These are phyloP conservation scores for Magnaporthiopsis incrustans DNA, from an alignment of 2,329 filamentous ascomycete genomes.

Conservation along the genomic window DNA sequence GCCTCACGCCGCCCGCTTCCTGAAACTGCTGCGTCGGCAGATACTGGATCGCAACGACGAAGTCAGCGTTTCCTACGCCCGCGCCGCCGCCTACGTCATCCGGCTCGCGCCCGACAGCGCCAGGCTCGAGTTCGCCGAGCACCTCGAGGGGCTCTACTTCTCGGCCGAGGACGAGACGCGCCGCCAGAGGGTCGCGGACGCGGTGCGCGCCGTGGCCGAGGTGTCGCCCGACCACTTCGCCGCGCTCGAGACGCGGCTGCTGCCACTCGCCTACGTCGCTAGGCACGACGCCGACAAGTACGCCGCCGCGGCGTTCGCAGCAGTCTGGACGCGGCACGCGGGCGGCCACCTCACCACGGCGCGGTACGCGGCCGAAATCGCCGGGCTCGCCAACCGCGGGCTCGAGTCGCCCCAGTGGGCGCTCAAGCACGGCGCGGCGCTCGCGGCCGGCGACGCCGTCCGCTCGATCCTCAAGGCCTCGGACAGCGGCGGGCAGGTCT, in stretches of 20 bases:
- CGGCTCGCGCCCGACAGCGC: slow-evolving; percentile 43
- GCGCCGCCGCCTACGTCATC: slow-evolving; percentile 77
- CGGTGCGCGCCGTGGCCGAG: slow-evolving; percentile 76
- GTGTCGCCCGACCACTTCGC: slow-evolving; percentile 84
- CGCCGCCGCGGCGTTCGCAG: slow-evolving; percentile 69
- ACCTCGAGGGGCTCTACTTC: slow-evolving; percentile 67
- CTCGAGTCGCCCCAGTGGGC: slow-evolving; percentile 81
- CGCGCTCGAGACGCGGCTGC: slow-evolving; percentile 60
- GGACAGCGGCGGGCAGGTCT: slow-evolving; percentile 50
- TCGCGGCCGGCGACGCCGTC: slow-evolving; percentile 62
- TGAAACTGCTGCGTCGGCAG: slow-evolving; percentile 71
- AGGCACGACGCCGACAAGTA: slow-evolving; percentile 80
- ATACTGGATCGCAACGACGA: slow-evolving; percentile 90
- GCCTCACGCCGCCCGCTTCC: slow-evolving; percentile 66
- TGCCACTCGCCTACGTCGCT: slow-evolving; percentile 84
- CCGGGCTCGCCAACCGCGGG: slow-evolving; percentile 55
- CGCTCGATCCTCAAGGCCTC: slow-evolving; percentile 54
- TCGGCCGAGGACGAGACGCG: slow-evolving; percentile 67
- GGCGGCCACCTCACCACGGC: slow-evolving; percentile 75
- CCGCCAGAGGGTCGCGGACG: slow-evolving; percentile 71
- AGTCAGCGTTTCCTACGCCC: slow-evolving; percentile 82
- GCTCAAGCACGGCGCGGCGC: slow-evolving; percentile 79
- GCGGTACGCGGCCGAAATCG: slow-evolving; percentile 79
- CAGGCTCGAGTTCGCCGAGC: slow-evolving; percentile 42
- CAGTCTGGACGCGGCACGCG: slow-evolving; percentile 86